Conservation (phyloP, 2,329 filamentous ascomycete species). For the Fusarium pseudoanthophilum region DNA sequence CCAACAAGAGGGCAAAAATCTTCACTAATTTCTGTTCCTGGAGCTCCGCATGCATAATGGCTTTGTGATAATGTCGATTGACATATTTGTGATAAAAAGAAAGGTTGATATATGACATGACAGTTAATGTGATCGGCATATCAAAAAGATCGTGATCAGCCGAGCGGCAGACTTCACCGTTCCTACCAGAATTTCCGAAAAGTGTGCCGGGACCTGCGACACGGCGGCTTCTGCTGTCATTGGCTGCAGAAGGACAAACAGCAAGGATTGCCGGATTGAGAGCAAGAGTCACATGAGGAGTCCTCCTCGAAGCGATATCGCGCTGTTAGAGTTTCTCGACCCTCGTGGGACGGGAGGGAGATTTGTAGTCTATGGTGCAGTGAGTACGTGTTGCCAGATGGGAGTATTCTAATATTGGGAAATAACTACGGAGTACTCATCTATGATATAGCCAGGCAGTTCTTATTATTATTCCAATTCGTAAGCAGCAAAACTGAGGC, state of each 20-base stretch:
- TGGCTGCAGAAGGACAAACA: slow-evolving; percentile 5
- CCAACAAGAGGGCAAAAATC: slow-evolving; percentile 3
- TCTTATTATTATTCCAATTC: neutral
- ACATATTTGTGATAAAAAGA: neutral
- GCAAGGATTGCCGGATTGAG: slow-evolving; percentile 9
- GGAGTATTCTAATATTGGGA: neutral
- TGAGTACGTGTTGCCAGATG: neutral
- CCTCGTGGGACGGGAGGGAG: neutral
- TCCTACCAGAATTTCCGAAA: slow-evolving; percentile 29
- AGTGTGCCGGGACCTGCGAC: slow-evolving; percentile 10
- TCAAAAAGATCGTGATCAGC: slow-evolving; percentile 25
- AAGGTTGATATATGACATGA: neutral
- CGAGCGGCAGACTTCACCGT: slow-evolving; percentile 16
- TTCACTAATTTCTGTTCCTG: slow-evolving; percentile 5
- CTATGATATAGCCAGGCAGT: neutral
- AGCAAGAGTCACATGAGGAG: slow-evolving; percentile 17
- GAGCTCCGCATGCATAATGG: neutral
- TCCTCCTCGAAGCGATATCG: neutral
- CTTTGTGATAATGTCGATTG: neutral
- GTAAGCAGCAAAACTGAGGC: slow-evolving; percentile 3
- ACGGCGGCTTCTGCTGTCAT: slow-evolving; percentile 5
- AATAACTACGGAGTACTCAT: neutral
- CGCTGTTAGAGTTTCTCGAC: slow-evolving; percentile 13
- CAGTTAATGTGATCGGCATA: slow-evolving; percentile 12
- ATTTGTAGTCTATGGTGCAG: neutral